Percentiles rank a stretch among this genome's conserved stretches.
phyloP scores from a whole-genome alignment of 352 stramenopile species.

The Phytophthora litchii region DNA sequence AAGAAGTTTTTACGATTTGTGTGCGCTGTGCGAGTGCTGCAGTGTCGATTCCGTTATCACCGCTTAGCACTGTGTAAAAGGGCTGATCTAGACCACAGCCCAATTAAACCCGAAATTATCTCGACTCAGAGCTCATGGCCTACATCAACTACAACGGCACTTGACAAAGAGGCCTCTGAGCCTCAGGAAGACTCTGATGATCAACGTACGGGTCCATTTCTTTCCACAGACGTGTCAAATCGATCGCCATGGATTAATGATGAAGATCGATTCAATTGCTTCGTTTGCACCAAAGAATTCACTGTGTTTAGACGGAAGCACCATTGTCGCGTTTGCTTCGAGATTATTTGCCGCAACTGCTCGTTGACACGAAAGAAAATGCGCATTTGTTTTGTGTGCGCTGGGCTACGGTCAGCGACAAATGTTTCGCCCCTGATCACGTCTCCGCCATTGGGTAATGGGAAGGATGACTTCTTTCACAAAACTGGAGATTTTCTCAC shows the following conservation, averaged over 20 bases:
- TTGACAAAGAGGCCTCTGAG: background rate
- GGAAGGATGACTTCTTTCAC: too few species aligned
- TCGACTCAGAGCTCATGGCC: background rate
- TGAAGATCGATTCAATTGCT: constrained; percentile 10
- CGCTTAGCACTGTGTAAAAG: background rate
- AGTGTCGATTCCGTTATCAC: constrained; percentile 17
- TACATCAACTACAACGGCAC: background rate
- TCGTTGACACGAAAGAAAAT: constrained; percentile 19
- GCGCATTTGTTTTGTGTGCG: constrained; percentile 10
- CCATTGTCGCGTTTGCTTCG: constrained; percentile 19
- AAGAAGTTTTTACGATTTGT: constrained; percentile 12
- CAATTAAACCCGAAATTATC: background rate
- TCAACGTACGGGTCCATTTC: too few species aligned
- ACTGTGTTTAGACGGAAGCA: constrained; percentile 18
- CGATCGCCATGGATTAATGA: constrained; percentile 17
- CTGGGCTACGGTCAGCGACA: constrained; percentile 1
- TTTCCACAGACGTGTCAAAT: background rate
- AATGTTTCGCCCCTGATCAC: background rate
- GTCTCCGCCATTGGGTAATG: too few species aligned
- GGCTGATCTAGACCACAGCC: too few species aligned
- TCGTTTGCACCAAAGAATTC: constrained; percentile 18
- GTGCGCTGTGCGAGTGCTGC: constrained; percentile 1
- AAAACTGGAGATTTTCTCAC: constrained; percentile 1
- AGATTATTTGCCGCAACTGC: constrained; percentile 22
- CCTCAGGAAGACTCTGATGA: background rate